These are phyloP conservation scores for Leccinellum rugosiceps DNA, from an alignment of 768 basidiomycete species.

Conservation along the genomic window DNA sequence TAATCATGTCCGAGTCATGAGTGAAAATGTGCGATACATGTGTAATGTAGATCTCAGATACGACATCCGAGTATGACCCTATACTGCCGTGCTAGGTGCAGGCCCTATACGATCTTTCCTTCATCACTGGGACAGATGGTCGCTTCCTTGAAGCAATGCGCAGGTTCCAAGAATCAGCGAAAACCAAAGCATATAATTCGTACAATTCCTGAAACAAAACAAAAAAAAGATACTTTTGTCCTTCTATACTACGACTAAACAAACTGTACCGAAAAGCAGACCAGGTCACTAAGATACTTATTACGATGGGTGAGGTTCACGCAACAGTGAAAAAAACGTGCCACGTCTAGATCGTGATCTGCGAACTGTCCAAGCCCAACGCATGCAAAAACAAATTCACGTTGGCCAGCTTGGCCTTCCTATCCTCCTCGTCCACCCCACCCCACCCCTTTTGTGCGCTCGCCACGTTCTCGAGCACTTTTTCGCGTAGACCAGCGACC, in stretches of 20 bases:
- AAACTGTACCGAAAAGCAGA: constrained; percentile 6
- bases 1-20: too few species aligned
- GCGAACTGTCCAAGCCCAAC: constrained; percentile 68
- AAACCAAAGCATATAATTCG: constrained; percentile 13
- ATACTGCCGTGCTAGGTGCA: too few species aligned
- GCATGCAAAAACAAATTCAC: constrained; percentile 90
- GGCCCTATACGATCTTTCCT: too few species aligned
- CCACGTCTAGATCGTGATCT: constrained; percentile 49
- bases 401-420: constrained; percentile 78
- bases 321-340: too few species aligned
- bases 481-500: constrained; percentile 83
- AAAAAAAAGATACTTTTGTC: constrained; percentile 16
- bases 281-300: constrained; percentile 4
- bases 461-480: constrained; percentile 87
- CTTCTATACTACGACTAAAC: constrained; percentile 8
- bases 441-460: constrained; percentile 73
- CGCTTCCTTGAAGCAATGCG: too few species aligned
- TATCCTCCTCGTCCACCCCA: constrained; percentile 65
- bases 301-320: too few species aligned
- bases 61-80: too few species aligned
- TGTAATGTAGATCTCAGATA: too few species aligned
- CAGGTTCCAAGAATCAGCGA: too few species aligned
- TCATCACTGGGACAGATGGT: too few species aligned
- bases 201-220: constrained; percentile 15
- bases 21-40: too few species aligned